phyloP scores from a whole-genome alignment of 345 rosid species.

The Linum trigynum region DNA sequence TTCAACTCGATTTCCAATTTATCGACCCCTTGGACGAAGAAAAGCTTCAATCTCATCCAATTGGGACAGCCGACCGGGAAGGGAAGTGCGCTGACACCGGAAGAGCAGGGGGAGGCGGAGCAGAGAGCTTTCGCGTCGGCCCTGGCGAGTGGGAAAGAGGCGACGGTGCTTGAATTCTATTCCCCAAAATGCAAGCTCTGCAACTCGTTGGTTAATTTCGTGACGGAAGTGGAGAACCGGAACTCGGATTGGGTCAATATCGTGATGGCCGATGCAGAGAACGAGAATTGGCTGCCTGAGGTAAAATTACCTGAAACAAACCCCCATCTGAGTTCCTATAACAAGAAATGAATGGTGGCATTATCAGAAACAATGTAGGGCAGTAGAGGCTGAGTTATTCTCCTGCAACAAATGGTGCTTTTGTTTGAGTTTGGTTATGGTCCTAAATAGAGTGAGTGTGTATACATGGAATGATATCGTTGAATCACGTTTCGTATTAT shows the following conservation, averaged over 20 bases:
- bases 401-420: too few species aligned
- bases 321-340: too few species aligned
- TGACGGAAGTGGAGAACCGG: conserved; percentile 56
- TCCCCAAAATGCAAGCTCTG: conserved; percentile 85
- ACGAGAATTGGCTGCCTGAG: conserved; percentile 93
- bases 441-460: too few species aligned
- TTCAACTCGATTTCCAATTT: conserved; percentile 25
- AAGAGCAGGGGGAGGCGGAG: conserved; percentile 82
- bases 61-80: conserved; percentile 11
- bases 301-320: conserved; percentile 18
- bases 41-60: conserved; percentile 19
- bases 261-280: conserved; percentile 92
- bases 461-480: too few species aligned
- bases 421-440: too few species aligned
- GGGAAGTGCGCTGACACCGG: conserved; percentile 31
- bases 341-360: too few species aligned
- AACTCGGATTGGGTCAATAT: conserved; percentile 69
- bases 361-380: too few species aligned
- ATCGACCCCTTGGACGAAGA: conserved; percentile 22
- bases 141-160: conserved; percentile 65
- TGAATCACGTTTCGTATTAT: too few species aligned
- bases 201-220: conserved; percentile 60
- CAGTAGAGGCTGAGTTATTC: too few species aligned
- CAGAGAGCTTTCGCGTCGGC: conserved; percentile 79
- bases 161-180: conserved; percentile 78